Evolutionary conservation across 768 basidiomycete genomes (phyloP).

Genomic region (Tubosaeta brunneosetosa): DNA sequence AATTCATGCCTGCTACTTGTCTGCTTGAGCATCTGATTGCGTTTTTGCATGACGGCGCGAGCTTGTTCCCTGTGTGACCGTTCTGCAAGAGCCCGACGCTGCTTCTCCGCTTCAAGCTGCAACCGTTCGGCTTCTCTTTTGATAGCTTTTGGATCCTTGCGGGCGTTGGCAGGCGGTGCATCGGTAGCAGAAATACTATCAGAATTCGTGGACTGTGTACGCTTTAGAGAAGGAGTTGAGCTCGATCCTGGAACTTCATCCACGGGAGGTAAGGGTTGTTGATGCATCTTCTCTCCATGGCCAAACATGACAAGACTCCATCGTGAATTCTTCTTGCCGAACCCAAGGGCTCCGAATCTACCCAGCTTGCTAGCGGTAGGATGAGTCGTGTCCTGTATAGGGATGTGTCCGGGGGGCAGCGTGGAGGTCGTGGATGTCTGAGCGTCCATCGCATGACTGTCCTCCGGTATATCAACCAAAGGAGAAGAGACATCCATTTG

Average conservation of each 20-base stretch:
- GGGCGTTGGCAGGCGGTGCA: slow-evolving; percentile 37
- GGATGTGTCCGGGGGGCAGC: slow-evolving; percentile 32
- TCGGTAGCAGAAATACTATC: slow-evolving; percentile 61
- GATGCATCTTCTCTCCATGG: slow-evolving; percentile 61
- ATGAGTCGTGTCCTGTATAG: slow-evolving; percentile 36
- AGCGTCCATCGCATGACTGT: slow-evolving; percentile 42
- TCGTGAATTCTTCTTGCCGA: slow-evolving; percentile 65
- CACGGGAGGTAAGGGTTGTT: slow-evolving; percentile 59
- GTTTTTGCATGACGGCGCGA: slow-evolving; percentile 88
- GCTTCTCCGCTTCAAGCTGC: slow-evolving; percentile 78
- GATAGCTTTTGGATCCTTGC: slow-evolving; percentile 63
- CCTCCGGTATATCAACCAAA: slow-evolving; percentile 42
- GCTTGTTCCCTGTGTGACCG: slow-evolving; percentile 82
- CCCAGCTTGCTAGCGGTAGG: slow-evolving; percentile 48
- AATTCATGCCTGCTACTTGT: slow-evolving; percentile 47
- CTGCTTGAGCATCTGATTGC: slow-evolving; percentile 67
- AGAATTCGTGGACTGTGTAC: slow-evolving; percentile 72
- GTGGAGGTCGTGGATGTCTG: slow-evolving; percentile 47
- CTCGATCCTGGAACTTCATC: slow-evolving; percentile 60
- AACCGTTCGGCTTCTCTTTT: slow-evolving; percentile 81
- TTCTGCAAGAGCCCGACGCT: slow-evolving; percentile 71
- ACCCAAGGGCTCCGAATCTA: slow-evolving; percentile 54
- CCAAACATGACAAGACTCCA: slow-evolving; percentile 72
- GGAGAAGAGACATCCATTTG: slow-evolving; percentile 58
- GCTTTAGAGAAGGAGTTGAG: slow-evolving; percentile 67